Evolutionary conservation across 192 early-diverging fungal species (phyloP).

Genomic region (Piromyces finnis): DNA sequence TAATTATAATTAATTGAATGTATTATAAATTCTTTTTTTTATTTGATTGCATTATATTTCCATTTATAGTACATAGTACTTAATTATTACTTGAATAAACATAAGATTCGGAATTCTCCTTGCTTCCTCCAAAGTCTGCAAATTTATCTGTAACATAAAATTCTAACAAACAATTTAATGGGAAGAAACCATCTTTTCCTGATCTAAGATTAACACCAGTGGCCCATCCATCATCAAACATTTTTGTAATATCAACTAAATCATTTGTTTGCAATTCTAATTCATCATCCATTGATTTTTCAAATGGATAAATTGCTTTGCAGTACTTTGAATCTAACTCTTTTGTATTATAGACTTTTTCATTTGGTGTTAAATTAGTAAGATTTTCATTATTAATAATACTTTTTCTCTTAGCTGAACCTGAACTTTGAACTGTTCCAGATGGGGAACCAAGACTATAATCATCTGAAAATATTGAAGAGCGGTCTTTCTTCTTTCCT

Average conservation of each 20-base stretch:
- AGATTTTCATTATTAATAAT: neutral
- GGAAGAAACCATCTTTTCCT: neutral
- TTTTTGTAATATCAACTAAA: neutral
- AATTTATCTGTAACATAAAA: neutral
- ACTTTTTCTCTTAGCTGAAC: neutral
- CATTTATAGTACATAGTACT: too few relatives aligned
- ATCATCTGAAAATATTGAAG: neutral
- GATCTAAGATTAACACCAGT: neutral
- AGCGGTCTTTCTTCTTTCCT: neutral
- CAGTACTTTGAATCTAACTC: neutral
- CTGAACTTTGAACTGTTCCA: neutral
- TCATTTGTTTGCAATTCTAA: neutral
- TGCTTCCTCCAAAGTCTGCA: neutral
- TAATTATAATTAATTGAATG: too few relatives aligned
- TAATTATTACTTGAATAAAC: neutral
- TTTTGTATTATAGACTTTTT: neutral
- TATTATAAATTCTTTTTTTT: too few relatives aligned
- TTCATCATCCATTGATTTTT: neutral
- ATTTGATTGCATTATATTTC: too few relatives aligned
- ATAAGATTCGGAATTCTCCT: neutral
- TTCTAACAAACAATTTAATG: neutral
- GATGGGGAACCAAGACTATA: neutral
- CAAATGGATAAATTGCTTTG: neutral
- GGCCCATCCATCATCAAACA: neutral
- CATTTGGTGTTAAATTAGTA: neutral